These are phyloP conservation scores for Coemansia sp. DNA, from an alignment of 192 early-diverging fungal genomes.

Conservation along the genomic window DNA sequence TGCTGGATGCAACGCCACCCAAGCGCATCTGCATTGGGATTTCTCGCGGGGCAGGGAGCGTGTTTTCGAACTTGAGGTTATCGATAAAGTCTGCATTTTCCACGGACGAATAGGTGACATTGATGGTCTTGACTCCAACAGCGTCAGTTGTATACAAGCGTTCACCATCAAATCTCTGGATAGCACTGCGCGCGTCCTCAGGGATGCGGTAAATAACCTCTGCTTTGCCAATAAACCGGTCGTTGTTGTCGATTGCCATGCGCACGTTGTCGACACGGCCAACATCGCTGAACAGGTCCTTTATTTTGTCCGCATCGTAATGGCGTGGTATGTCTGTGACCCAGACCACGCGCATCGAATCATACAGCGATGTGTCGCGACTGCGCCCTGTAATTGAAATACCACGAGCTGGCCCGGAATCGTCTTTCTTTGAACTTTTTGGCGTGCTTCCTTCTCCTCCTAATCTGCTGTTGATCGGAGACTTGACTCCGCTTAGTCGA, in stretches of 20 bases:
- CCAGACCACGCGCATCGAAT: constrained; percentile 35
- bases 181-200: constrained; percentile 47
- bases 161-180: constrained; percentile 53
- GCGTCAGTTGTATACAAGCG: constrained; percentile 34
- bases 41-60: constrained; percentile 21
- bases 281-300: constrained; percentile 32
- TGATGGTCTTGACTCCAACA: constrained; percentile 12
- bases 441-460: not conserved
- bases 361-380: constrained; percentile 34
- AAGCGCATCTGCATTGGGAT: constrained; percentile 13
- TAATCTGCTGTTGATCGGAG: not conserved
- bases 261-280: constrained; percentile 41
- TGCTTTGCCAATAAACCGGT: constrained; percentile 38
- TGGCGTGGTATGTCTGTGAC: constrained; percentile 31
- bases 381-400: constrained; percentile 30
- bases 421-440: not conserved
- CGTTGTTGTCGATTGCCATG: constrained; percentile 37
- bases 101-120: constrained; percentile 28
- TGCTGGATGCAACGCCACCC: constrained; percentile 11
- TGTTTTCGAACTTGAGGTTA: constrained; percentile 26
- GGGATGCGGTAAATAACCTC: constrained; percentile 39
- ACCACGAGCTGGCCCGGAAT: constrained; percentile 6
- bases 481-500: constrained; percentile 15
- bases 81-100: constrained; percentile 25
- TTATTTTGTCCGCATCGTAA: constrained; percentile 37